Base-by-base conservation (phyloP, 2,329 filamentous ascomycete genomes). In the Metarhizium brunneum region DNA sequence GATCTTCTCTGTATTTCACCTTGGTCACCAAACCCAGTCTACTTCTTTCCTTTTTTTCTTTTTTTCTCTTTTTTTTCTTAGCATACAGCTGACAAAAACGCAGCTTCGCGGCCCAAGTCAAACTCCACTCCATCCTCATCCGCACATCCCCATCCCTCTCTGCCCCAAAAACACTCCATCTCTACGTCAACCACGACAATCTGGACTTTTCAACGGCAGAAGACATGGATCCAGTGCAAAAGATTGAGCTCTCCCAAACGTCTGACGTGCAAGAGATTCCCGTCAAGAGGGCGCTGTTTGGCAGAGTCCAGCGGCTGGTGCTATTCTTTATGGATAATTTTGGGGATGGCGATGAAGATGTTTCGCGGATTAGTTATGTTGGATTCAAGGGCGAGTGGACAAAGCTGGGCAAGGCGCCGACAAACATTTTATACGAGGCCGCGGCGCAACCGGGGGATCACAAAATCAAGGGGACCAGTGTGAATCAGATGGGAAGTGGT, bases 351-450 rank as follows among this genome's bases (percentile, higher is more conserved):
- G 88, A 90, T 14, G 89, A 92, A 66, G 89, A 95, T 55, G 84
- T 87, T 55, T 92, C 89, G 48, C 80, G 84, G 51, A 69, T 97
- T 2, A 85, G 79, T 59, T 99, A 96, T 72, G 60, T 97, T 56
- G 94, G 89, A 1, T 97, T 99, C 76, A 92, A 90, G 73, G 94
- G 94, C 29, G 90, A 96, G 72, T 97, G 90, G 79, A 94, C 94
- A 82, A 84, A 85, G 68, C 72, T 95, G 65, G 94, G 87, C 25
- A 66, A 66, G 59, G 73, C 69, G 67, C 91, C 94, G 1, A 76
- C 87, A 6, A 90, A 87, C 62, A 92, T 97, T 63, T 65, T 96
- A 58, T 99, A 97, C 71, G 94, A 99, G 79, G 88, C 91, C 18
- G 92, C 92, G 30, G 87, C 94, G 40, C 96, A 96, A 69, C 94